Base-by-base conservation (phyloP, 495 filamentous ascomycete genomes). In the Aspergillus wentii region DNA sequence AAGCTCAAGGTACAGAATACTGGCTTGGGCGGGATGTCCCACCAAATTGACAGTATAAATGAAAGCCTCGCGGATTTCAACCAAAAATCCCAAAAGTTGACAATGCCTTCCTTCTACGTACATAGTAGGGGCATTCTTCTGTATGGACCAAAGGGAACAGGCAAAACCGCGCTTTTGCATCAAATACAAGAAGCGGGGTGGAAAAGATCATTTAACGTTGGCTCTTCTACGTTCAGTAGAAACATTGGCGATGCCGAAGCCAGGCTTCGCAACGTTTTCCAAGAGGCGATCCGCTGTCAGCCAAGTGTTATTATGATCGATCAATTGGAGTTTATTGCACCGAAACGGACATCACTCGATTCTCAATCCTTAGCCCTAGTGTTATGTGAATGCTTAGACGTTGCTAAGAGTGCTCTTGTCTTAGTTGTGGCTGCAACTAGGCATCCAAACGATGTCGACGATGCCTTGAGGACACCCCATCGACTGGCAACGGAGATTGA, bases 291-390 rank as follows among this genome's bases (percentile, higher is more conserved):
- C 32, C 69, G 72, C 5, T 69, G 72, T 41, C 81, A 89, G 55
- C 89, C 92, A 1, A 88, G 87, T 46, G 74, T 92, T 4, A 72
- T 98, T 20, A 64, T 94, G 10, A 82, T 96, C 26, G 89, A 96
- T 54, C 72, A 88, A 40, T 60, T 96, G 19, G 85, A 95, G 34
- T 70, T 69, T 35, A 62, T 95, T 17, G 83, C 86, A 32, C 77
- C 78, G 10, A 88, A 82, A 34, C 58, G 65, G 40, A 57, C 61
- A 4, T 52, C 61, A n/a, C 18, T 59, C 4, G 63, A 74, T 8
- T 64, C 60, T 4, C 46, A 54, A 14, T 60, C 60, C 4, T 35
- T 71, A 13, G 57, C 59, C 1, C 47, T 61, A 9, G 48, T 60
- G 18, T 47, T 83, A 4, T 67, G 62, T 23, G 52, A 64, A 44